A percentile compares a stretch with the other conserved stretches of the same genome.
Conservation (phyloP, 176 grass and related monocot genomes). For the Raddia guianensis region DNA sequence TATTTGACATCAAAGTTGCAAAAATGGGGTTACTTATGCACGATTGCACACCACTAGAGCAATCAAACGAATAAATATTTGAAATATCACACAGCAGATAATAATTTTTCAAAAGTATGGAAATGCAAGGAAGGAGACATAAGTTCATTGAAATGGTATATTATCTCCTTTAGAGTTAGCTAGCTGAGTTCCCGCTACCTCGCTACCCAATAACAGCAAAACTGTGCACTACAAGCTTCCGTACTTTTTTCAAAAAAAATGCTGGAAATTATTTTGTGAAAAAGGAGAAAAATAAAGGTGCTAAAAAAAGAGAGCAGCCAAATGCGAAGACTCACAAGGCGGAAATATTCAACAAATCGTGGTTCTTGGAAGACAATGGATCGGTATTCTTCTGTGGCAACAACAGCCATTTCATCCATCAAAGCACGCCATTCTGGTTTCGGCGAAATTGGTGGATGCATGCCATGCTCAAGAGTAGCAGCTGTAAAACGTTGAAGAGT, state of each 20-base stretch:
- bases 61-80: not conserved
- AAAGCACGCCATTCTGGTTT: constrained; percentile 87
- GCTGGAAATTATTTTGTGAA: not conserved
- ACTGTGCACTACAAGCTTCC: not conserved
- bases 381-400: constrained; percentile 84
- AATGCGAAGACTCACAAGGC: constrained; percentile 66
- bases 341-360: constrained; percentile 97
- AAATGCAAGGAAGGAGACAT: not conserved
- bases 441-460: constrained; percentile 80
- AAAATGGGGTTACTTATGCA: constrained; percentile 2
- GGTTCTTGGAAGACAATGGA: constrained; percentile 90
- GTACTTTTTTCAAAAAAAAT: not conserved
- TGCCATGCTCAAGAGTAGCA: constrained; percentile 97
- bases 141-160: not conserved
- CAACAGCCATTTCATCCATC: constrained; percentile 90
- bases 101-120: not conserved
- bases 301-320: not conserved
- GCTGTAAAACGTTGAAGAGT: constrained; percentile 92
- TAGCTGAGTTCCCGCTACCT: not conserved
- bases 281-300: not conserved
- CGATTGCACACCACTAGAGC: not conserved
- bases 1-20: constrained; percentile 32
- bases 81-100: not conserved
- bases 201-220: not conserved
- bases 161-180: not conserved